Evolutionary conservation across 305 asterid species (phyloP), one percentile per base, ranked within the genome.

Genomic region (Ilex paraguariensis): DNA sequence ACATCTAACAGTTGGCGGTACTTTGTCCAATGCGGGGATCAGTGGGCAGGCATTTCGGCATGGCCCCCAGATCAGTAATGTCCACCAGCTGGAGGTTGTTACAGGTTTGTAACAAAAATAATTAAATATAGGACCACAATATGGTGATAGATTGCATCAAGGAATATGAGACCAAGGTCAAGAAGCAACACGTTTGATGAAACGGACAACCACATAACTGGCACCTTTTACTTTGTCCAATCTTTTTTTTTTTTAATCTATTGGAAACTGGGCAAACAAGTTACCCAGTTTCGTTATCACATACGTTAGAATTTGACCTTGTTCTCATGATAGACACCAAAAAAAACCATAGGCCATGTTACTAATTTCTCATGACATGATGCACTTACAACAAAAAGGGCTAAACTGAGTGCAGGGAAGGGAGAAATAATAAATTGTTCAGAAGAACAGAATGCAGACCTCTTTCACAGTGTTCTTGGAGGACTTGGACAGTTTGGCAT

Each of bases 401-500:
- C 42, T 21, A 21, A 21, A 21, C 17, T 52, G 56, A 54, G 68
- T 75, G 84, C 88, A 91, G 98, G 98, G 39, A 88, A 82, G 62
- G 96, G 98, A 13, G 95, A 88, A 58, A 86, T 87, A 15, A 66
- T 79, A 12, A 77, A 73, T 46, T 91, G 96, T 68, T 91, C 98
- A 5, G 85, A 88, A 57, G 83, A 85, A 73, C 78, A 83, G 75
- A 88, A 88, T 63, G 87, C 87, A 54, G 97, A 91, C 77, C 95
- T 91, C 55, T 91, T 91, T 66, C 85, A 83, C 53, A 80, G 83
- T 17, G 96, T 88, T 59, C 79, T 88, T 14, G 96, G 96, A 60
- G 98, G 98, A 39, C 90, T 91, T 13, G 98, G 98, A 33, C 98
- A 91, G 73, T 91, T 86, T 65, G 98, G 98, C 21, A 77, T 91